Evolutionary conservation across 768 basidiomycete genomes (phyloP), one percentile per base, ranked within the genome.

Genomic region (Boletus subparvulus): DNA sequence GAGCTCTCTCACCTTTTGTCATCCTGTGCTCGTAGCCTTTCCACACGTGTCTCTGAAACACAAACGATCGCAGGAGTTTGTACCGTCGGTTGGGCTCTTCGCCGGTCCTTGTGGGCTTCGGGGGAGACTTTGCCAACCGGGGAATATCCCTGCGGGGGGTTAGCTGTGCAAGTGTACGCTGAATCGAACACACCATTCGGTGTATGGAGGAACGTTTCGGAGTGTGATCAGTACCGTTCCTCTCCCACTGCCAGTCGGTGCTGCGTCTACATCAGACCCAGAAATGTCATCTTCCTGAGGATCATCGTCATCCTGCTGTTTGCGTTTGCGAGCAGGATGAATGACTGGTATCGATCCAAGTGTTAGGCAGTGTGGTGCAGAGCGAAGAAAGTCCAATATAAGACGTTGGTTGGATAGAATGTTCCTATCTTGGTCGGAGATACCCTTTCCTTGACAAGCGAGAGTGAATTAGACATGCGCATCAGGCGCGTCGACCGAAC

Each of bases 381-480:
- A 91, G 17, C 86, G 83, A 47, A 98, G 75, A 68, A 97, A 97
- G 6, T 82, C 85, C 28, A 97, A 78, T 33, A 98, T 74, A 19
- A 97, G 79, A 19, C 85, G 65, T 65, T 98, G 96, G 70, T 98
- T 97, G 7, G 88, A 86, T 16, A 90, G 74, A 56, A 98, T 91
- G 73, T 97, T 98, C 47, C 95, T 83, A 66, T 95, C 89, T 72
- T 95, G 93, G 70, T 98, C 93, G 24, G 90, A 83, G 58, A 98
- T 94, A 3, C 95, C 93, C 68, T 85, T 92, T 26, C 90, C 90
- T 92, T 65, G 41, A 60, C 46, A 39, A 21, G 19, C 37, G 33
- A 39, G 21, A 14, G 52, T 52, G 47, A 60, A 46, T 45, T 1
- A 56, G 28, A 24, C 9, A 24, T 28, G 11, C 48, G 11, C 2